A percentile compares a stretch with the other conserved stretches of the same genome.
phyloP scores from a whole-genome alignment of 805 yeast genomes.

The Hanseniaspora occidentalis region DNA sequence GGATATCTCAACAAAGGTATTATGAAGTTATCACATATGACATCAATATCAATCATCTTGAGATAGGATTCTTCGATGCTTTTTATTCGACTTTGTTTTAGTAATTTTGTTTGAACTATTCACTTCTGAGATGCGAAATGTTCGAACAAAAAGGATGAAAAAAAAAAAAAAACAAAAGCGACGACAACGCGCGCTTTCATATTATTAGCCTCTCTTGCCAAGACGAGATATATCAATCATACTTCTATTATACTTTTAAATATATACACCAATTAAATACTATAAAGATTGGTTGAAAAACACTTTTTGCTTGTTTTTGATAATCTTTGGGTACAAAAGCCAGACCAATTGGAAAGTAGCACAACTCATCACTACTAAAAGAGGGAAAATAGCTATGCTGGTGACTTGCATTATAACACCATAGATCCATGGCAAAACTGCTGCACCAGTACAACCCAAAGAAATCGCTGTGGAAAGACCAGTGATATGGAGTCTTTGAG shows the following conservation, averaged over 20 bases:
- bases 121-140: too few relatives aligned
- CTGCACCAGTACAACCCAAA: conserved; percentile 31
- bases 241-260: neutral
- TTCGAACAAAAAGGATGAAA: too few relatives aligned
- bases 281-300: neutral
- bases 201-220: too few relatives aligned
- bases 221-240: neutral
- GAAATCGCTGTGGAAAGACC: conserved; percentile 72
- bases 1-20: neutral
- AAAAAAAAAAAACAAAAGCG: too few relatives aligned
- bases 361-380: neutral
- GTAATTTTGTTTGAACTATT: too few relatives aligned
- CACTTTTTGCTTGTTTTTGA: neutral
- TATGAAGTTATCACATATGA: neutral
- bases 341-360: neutral
- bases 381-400: conserved; percentile 1
- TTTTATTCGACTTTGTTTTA: neutral
- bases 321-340: conserved; percentile 1
- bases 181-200: too few relatives aligned
- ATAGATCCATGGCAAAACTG: conserved; percentile 2
- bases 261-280: too few relatives aligned
- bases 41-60: too few relatives aligned
- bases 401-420: conserved; percentile 3
- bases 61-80: too few relatives aligned
- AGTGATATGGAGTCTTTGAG: conserved; percentile 43